phyloP scores from a whole-genome alignment of 371 early-diverging fungal species.

The Funneliformis caledonium region DNA sequence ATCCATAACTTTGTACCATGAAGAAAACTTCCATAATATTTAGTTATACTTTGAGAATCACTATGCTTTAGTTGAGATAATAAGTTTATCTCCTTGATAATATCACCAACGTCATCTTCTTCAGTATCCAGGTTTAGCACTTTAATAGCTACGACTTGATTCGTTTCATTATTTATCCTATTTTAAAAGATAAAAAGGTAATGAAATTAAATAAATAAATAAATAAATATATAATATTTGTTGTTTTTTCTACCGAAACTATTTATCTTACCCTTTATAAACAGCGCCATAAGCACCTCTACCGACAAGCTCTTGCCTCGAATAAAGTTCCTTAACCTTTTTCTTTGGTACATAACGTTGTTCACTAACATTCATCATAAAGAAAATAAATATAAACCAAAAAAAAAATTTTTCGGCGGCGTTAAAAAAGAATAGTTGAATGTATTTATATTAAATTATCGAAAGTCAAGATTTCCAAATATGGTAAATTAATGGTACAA shows the following conservation, averaged over 20 bases:
- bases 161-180: conserved; percentile 71
- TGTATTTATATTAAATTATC: too few species aligned
- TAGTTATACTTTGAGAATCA: conserved; percentile 89
- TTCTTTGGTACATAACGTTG: conserved; percentile 23
- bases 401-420: too few species aligned
- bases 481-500: too few species aligned
- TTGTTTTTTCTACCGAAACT: background rate
- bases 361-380: background rate
- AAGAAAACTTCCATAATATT: conserved; percentile 91
- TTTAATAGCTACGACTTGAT: conserved; percentile 90
- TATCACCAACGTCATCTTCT: conserved; percentile 95
- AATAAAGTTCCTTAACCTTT: conserved; percentile 43
- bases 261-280: conserved; percentile 58
- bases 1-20: conserved; percentile 95
- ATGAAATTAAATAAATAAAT: background rate
- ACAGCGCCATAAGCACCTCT: conserved; percentile 72
- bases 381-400: too few species aligned
- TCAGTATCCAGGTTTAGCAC: conserved; percentile 95
- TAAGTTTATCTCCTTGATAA: conserved; percentile 91
- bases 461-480: too few species aligned
- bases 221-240: background rate
- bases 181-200: background rate
- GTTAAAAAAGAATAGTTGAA: too few species aligned
- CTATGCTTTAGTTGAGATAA: conserved; percentile 82
- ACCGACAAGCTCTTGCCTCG: conserved; percentile 62